These are phyloP conservation scores for Meredithiella fracta DNA, from an alignment of 2,329 filamentous ascomycete genomes.

Conservation along the genomic window DNA sequence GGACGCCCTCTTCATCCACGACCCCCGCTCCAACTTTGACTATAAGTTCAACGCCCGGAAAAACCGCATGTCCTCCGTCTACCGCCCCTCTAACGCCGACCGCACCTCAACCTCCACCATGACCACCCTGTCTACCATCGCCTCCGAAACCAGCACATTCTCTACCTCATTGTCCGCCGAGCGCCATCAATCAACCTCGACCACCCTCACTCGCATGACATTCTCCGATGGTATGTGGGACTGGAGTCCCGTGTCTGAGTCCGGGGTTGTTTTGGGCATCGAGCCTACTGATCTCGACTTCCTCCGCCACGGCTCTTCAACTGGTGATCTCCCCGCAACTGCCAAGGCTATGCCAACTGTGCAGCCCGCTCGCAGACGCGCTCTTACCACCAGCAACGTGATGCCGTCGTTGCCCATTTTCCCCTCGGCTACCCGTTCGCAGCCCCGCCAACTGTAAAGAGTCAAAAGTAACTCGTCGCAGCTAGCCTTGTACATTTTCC, in stretches of 20 bases:
- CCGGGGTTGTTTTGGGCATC: constrained; percentile 16
- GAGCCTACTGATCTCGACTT: constrained; percentile 12
- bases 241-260: constrained; percentile 16
- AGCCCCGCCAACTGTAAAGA: background rate
- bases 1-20: constrained; percentile 16
- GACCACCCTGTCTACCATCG: constrained; percentile 22
- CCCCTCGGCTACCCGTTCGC: constrained; percentile 24
- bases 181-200: constrained; percentile 35
- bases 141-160: constrained; percentile 12
- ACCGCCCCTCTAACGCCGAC: constrained; percentile 23
- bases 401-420: constrained; percentile 29
- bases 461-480: background rate
- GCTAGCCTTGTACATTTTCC: background rate
- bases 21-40: constrained; percentile 13
- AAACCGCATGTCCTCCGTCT: constrained; percentile 17
- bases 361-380: constrained; percentile 22
- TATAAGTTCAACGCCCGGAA: constrained; percentile 11
- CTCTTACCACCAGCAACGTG: constrained; percentile 31
- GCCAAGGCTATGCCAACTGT: constrained; percentile 6
- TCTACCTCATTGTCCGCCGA: constrained; percentile 33
- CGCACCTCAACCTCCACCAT: constrained; percentile 41
- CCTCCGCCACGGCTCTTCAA: constrained; percentile 12
- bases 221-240: constrained; percentile 26
- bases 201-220: constrained; percentile 36
- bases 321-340: constrained; percentile 13